Base-by-base conservation (phyloP, 768 basidiomycete species). In the Boletus reticuloceps region DNA sequence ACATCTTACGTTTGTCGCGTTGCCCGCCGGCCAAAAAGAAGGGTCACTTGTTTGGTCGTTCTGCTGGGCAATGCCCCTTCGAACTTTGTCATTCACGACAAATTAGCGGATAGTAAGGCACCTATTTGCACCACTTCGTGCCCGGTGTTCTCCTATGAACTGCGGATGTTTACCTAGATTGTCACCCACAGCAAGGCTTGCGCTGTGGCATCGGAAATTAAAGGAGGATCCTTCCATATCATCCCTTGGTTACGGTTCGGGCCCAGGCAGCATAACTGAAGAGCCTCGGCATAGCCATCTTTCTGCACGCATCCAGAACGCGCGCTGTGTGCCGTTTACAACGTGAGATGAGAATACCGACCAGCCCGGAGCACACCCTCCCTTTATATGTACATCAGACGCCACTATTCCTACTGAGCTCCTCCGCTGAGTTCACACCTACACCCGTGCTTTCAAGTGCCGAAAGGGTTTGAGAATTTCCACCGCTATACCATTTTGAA, bases 301-400 rank as follows among this genome's bases (percentile, higher is more conserved):
- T 37, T 19, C n/a, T 36, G 16, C 19, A 19, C n/a, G 8, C 31
- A 61, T 51, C 34, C 17, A 31, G 47, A 44, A 39, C 16, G 31
- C 14, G 10, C 27, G 32, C 29, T 31, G 37, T 45, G 36, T 40
- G 14, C 57, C 4, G 20, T 22, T 37, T 17, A 43, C 41, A 22
- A 44, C 11, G 49, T 57, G 41, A 40, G 53, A 61, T 56, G 41
- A 39, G 59, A 61, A 61, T 39, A 29, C 53, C 52, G 38, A 37
- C n/a, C 2, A 46, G 13, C 22, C n/a, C 43, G 59, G 59, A 49
- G 31, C 9, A 38, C 6, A 27, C 3, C 12, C 25, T 4, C 14
- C 34, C 1, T 16, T 36, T 50, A 41, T 20, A 3, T 20, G 20
- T 42, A 25, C 36, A 19, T 48, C 44, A 32, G 8, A 20, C 5